Evolutionary conservation across 2,329 filamentous ascomycete genomes (phyloP), one percentile per base, ranked within the genome.

Genomic region (Arthroderma sp.): DNA sequence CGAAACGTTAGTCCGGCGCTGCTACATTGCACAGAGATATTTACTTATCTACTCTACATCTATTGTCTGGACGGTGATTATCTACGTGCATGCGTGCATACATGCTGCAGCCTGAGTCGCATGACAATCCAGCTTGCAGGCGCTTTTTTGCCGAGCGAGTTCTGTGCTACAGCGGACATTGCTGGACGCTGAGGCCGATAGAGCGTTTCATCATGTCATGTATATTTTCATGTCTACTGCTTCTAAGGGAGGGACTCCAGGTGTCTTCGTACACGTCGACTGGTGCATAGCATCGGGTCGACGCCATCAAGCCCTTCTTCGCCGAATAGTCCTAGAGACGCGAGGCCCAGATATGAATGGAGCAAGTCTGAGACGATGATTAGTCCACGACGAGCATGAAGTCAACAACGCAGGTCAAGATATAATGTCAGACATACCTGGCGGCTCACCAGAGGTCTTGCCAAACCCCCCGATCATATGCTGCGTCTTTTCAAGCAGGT

Each of bases 281-380:
- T 90, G 39, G 91, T 81, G 66, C 89, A 95, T 54, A 96, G 74
- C 0, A 81, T 81, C 0, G 86, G 79, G 68, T 97, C 89, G 53
- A 95, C 78, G 19, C 75, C 72, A 61, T 85, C 86, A 38, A 97
- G 68, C 0, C 81, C 81, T 0, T 78, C 69, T 63, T 95, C 87
- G 6, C 82, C 82, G 69, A 90, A 80, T 15, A 88, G 80, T 0
- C 85, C 83, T 39, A 98, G 75, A 0, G 87, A 85, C 1, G 89
- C 87, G 35, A 97, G 79, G 0, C 90, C 93, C 31, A 97, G 80
- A 68, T 91, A 96, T 0, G 87, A 87, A 68, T 98, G 93, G 63
- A 95, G 88, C 25, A 97, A 77, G 71, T 88, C 85, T 73, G 73
- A 69, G 31, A 25, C 15, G 11, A 11, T 47, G 41, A 47, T 37